Evolutionary conservation across 345 rosid species (phyloP), one percentile per base, ranked within the genome.

Genomic region (Raphanus sativus): DNA sequence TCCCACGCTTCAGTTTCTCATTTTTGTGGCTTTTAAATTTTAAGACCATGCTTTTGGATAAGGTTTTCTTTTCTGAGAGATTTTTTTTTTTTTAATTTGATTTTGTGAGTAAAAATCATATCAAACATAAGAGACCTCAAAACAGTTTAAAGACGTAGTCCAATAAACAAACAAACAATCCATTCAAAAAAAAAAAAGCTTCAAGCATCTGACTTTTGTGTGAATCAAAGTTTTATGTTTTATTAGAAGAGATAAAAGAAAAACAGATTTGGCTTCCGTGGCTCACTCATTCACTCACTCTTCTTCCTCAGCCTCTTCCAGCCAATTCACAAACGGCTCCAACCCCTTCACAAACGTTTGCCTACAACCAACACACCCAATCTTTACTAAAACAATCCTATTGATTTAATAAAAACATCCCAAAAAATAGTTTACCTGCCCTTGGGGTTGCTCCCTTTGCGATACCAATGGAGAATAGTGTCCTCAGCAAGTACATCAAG

Each of bases 401-500:
- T 62, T 61, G 16, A 60, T 26, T 26, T 28, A 28, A 60, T 12
- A 58, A 4, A 58, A 58, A 26, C 52, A 42, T 1, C 40, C 40
- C 7, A 45, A 50, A 40, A 40, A 40, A 10, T 58, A 5, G 11
- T 15, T 62, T 62, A 64, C 99, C 99, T 89, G 85, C 99, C 99
- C 96, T 87, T 95, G 9, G 87, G 75, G 79, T 92, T 92, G 25
- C 91, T 86, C 65, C 99, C 99, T 83, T 87, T 92, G 54, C 88
- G 90, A 85, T 85, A 91, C 99, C 98, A 95, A 77, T 81, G 81
- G 74, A 91, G 91, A 81, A 95, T 84, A 69, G 97, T 95, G 83
- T 91, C 97, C 78, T 95, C 99, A 1, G 91, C 98, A 66, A 95
- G 99, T n/a, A 95, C 98, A 77, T 95, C 99, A 60, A 90, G 89